These are phyloP conservation scores for Schwanniomyces yamadae DNA, from an alignment of 805 yeast species.

Conservation along the genomic window DNA sequence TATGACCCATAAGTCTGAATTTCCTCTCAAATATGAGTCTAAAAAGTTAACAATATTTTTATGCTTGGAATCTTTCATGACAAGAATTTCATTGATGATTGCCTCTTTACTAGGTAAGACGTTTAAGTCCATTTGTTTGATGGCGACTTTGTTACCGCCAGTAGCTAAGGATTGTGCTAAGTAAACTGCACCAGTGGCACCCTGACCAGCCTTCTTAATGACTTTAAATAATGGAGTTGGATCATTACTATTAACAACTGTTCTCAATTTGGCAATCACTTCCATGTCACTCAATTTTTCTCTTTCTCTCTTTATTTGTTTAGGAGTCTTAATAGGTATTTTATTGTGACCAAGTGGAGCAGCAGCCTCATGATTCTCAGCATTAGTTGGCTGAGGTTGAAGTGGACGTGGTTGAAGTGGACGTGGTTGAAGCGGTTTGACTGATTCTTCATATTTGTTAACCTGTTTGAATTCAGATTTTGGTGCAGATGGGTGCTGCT, in stretches of 20 bases:
- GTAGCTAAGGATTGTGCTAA: conserved; percentile 66
- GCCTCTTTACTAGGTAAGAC: conserved; percentile 93
- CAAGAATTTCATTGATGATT: conserved; percentile 91
- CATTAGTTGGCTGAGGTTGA: conserved; percentile 4
- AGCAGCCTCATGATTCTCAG: conserved; percentile 4
- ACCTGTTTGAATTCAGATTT: not conserved
- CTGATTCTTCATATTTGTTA: not conserved
- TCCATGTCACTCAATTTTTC: conserved; percentile 78
- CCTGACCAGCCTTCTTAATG: conserved; percentile 90
- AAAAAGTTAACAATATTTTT: conserved; percentile 92
- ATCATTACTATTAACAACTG: conserved; percentile 79
- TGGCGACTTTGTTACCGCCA: conserved; percentile 76
- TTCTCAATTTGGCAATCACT: conserved; percentile 72
- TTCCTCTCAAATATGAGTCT: conserved; percentile 82
- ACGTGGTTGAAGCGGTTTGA: conserved; percentile 4
- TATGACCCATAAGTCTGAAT: conserved; percentile 91
- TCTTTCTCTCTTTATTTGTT: conserved; percentile 39
- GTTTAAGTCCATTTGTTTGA: conserved; percentile 91
- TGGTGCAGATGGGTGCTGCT: conserved; percentile 1
- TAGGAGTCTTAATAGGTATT: conserved; percentile 31
- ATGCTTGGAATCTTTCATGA: conserved; percentile 95
- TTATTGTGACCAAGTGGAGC: conserved; percentile 7
- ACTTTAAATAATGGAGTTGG: conserved; percentile 81
- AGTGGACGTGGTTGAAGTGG: conserved; percentile 5
- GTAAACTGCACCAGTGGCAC: conserved; percentile 96